Conservation (phyloP, 139 green algal genomes). For the Pycnococcus provasolii region DNA sequence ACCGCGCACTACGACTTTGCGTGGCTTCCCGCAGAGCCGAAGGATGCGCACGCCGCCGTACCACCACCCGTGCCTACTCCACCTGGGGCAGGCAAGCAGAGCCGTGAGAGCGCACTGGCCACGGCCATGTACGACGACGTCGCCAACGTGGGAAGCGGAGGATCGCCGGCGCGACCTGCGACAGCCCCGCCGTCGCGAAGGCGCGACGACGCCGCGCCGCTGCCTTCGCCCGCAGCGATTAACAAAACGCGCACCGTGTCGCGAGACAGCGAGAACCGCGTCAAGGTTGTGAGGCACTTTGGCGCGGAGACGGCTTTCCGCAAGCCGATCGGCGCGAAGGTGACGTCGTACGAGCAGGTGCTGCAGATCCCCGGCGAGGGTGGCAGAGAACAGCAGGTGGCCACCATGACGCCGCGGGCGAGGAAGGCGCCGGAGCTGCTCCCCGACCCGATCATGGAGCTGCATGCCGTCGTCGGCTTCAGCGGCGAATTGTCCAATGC, state of each 20-base stretch:
- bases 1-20: background rate
- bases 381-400: background rate
- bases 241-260: background rate
- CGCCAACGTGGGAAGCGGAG: background rate
- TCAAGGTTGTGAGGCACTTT: background rate
- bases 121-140: background rate
- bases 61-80: background rate
- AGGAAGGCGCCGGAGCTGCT: background rate
- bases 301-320: background rate
- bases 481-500: slow-evolving; percentile 45
- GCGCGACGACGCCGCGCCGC: background rate
- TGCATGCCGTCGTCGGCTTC: slow-evolving; percentile 45
- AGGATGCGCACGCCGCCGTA: background rate
- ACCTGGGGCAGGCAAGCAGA: background rate
- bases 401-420: background rate
- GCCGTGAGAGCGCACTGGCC: background rate
- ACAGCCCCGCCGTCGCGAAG: background rate
- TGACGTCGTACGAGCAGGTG: background rate
- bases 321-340: background rate
- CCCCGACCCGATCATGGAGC: slow-evolving; percentile 28
- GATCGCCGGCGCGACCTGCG: too few relatives aligned
- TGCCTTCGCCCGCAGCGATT: background rate
- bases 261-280: background rate
- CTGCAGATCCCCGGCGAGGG: background rate
- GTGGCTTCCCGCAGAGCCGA: background rate